Percentiles rank a stretch among this genome's conserved stretches.
Conservation (phyloP, 768 basidiomycete species). For the Calocybe indica region DNA sequence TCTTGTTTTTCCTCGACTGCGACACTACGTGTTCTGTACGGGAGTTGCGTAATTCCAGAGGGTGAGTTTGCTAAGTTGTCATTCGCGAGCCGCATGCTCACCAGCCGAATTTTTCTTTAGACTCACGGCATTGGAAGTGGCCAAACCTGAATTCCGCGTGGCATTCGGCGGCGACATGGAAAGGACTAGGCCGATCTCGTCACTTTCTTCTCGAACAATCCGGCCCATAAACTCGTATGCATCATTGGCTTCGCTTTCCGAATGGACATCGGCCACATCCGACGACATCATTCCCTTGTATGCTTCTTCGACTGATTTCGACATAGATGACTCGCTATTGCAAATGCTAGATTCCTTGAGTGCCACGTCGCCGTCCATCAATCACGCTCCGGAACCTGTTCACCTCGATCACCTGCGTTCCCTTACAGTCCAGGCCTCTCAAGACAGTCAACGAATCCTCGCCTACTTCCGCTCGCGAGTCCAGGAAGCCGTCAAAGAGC, state of each 20-base stretch:
- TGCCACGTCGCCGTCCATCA: conserved; percentile 35
- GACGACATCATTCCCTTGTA: conserved; percentile 28
- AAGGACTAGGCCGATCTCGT: conserved; percentile 42
- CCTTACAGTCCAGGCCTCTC: conserved; percentile 41
- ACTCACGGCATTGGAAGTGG: conserved; percentile 62
- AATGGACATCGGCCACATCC: conserved; percentile 16
- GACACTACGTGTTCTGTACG: conserved; percentile 51
- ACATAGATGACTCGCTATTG: conserved; percentile 37
- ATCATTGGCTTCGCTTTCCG: conserved; percentile 45
- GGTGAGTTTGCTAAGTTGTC: conserved; percentile 37
- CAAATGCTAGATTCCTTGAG: conserved; percentile 52
- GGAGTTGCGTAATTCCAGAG: conserved; percentile 62
- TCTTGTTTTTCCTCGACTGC: conserved; percentile 59
- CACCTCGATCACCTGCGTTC: conserved; percentile 38
- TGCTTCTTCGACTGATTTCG: conserved; percentile 32
- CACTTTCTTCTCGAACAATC: conserved; percentile 50
- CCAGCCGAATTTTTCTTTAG: conserved; percentile 32
- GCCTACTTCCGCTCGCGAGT: conserved; percentile 47
- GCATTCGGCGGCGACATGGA: conserved; percentile 53
- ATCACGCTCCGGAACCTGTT: conserved; percentile 28
- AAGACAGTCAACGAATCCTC: conserved; percentile 40
- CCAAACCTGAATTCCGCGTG: conserved; percentile 57
- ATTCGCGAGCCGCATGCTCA: background rate
- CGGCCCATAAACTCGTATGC: conserved; percentile 41
- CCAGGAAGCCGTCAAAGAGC: conserved; percentile 43